Conservation (phyloP, 2,329 filamentous ascomycete species). For the Penicillium sp. region DNA sequence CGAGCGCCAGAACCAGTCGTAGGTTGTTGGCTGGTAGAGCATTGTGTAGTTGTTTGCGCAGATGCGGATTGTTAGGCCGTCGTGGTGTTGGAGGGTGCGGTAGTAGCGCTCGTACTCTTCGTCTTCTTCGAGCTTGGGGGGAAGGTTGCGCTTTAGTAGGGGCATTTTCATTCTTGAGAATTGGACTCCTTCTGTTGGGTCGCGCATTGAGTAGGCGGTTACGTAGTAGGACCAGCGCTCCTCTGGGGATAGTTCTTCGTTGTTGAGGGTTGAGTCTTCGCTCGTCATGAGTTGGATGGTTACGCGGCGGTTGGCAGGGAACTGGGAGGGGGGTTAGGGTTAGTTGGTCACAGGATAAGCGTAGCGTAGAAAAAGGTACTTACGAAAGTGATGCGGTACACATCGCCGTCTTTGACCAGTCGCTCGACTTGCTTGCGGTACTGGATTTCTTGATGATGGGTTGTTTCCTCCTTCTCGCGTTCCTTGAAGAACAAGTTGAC, state of each 20-base stretch:
- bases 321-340: constrained; percentile 45
- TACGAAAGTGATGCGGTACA: constrained; percentile 89
- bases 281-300: constrained; percentile 80
- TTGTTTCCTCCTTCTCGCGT: constrained; percentile 77
- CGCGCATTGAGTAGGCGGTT: constrained; percentile 81
- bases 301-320: constrained; percentile 64
- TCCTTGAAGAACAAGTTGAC: constrained; percentile 81
- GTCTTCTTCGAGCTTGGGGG: constrained; percentile 58
- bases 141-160: constrained; percentile 68
- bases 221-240: constrained; percentile 91
- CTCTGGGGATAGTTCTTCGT: constrained; percentile 61
- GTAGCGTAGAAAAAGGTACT: constrained; percentile 44
- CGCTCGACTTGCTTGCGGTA: constrained; percentile 91
- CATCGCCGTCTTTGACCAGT: constrained; percentile 84
- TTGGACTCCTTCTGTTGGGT: constrained; percentile 77
- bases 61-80: constrained; percentile 68
- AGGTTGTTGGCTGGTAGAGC: constrained; percentile 67
- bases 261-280: constrained; percentile 74
- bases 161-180: constrained; percentile 63
- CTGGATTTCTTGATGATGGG: constrained; percentile 82
- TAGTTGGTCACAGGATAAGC: constrained; percentile 18
- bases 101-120: constrained; percentile 57
- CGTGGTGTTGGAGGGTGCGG: constrained; percentile 56
- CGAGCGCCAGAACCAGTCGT: constrained; percentile 64
- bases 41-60: constrained; percentile 76